Conservation (phyloP, 2,329 filamentous ascomycete species). For the Sporothrix phasma region DNA sequence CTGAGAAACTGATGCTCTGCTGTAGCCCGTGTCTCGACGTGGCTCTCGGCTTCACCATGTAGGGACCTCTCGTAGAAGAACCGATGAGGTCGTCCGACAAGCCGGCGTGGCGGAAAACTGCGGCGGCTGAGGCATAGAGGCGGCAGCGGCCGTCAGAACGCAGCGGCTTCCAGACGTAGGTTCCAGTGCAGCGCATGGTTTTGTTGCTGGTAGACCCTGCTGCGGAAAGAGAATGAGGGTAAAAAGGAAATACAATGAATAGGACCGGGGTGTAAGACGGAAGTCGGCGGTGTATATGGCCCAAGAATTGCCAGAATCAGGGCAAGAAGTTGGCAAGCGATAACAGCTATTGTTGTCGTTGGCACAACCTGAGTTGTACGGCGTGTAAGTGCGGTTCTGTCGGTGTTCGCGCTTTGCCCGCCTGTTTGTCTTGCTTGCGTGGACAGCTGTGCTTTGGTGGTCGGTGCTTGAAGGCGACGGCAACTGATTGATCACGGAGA, state of each 20-base stretch:
- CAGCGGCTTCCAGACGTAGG: constrained; percentile 5
- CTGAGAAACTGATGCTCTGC: constrained; percentile 15
- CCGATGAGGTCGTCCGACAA: neutral
- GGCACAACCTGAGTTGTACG: neutral
- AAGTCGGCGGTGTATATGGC: neutral
- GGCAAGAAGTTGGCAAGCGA: neutral
- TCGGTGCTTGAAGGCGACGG: neutral
- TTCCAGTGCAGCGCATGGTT: constrained; percentile 13
- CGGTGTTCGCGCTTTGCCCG: too few relatives aligned
- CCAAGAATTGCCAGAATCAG: neutral
- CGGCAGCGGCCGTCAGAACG: constrained; percentile 7
- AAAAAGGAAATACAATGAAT: neutral
- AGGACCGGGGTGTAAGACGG: neutral
- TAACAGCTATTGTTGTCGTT: neutral
- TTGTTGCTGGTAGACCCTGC: neutral
- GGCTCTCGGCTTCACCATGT: neutral
- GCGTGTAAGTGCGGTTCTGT: neutral
- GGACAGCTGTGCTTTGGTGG: neutral
- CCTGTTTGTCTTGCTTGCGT: neutral
- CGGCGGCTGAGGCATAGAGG: constrained; percentile 12
- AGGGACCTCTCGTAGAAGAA: neutral
- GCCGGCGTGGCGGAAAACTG: constrained; percentile 17
- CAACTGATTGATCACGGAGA: neutral
- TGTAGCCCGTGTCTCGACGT: neutral
- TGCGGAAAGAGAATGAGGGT: neutral